Conservation (phyloP, 2,329 filamentous ascomycete species). For the Colletotrichum chrysophilum region DNA sequence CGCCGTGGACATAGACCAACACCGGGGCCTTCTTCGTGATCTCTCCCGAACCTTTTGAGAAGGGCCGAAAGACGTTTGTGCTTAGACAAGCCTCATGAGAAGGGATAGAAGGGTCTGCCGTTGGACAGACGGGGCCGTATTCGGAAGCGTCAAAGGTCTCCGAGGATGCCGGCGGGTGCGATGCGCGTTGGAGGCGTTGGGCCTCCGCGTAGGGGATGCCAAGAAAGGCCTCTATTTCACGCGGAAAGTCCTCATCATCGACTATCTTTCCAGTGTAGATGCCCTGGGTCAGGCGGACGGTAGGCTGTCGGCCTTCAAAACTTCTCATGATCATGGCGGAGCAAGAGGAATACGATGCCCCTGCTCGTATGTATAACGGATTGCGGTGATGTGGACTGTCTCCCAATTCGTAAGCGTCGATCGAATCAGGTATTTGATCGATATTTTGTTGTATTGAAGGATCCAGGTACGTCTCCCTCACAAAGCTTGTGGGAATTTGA, state of each 20-base stretch:
- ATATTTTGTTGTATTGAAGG: neutral
- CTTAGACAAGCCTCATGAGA: slow-evolving; percentile 58
- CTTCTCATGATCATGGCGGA: neutral
- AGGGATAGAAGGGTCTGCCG: slow-evolving; percentile 30
- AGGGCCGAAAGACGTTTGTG: slow-evolving; percentile 54
- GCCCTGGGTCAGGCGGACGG: slow-evolving; percentile 39
- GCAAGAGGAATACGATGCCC: neutral
- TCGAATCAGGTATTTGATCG: neutral
- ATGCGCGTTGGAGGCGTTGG: slow-evolving; percentile 50
- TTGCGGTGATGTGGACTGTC: neutral
- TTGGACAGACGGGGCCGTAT: slow-evolving; percentile 44
- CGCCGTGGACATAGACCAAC: slow-evolving; percentile 68
- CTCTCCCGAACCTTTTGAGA: slow-evolving; percentile 10
- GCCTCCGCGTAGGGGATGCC: slow-evolving; percentile 55
- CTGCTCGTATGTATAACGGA: neutral
- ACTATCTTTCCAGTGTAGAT: slow-evolving; percentile 43
- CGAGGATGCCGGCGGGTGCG: slow-evolving; percentile 31
- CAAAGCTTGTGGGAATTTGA: neutral
- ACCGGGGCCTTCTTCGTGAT: slow-evolving; percentile 42
- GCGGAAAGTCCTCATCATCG: slow-evolving; percentile 37
- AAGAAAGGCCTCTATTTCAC: slow-evolving; percentile 50
- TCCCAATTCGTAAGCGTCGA: neutral
- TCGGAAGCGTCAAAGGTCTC: slow-evolving; percentile 35
- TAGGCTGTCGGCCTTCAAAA: neutral
- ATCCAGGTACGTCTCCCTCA: neutral